Conservation (phyloP, 495 filamentous ascomycete species). For the Pseudevernia furfuracea region DNA sequence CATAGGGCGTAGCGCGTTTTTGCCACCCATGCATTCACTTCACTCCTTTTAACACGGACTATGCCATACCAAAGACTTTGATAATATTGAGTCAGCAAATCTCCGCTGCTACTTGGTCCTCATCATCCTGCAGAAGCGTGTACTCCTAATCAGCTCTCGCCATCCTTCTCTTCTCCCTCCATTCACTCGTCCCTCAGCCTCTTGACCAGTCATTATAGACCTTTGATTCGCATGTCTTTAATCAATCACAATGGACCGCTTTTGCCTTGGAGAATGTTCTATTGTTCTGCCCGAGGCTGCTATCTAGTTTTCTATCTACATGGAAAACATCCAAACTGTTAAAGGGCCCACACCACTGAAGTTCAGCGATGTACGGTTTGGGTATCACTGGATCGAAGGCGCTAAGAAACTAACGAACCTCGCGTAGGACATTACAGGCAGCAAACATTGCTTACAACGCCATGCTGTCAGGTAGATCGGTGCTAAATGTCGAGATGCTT, state of each 20-base stretch:
- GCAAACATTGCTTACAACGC: background rate
- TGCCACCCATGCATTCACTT: no score
- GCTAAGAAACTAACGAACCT: background rate
- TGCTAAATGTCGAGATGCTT: background rate
- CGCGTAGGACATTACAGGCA: background rate
- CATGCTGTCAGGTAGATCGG: background rate
- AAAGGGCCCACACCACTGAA: background rate
- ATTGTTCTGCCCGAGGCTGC: conserved; percentile 4
- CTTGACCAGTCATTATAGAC: no score
- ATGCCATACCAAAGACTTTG: no score
- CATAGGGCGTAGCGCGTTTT: background rate
- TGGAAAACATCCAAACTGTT: background rate
- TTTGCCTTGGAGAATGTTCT: conserved; percentile 1
- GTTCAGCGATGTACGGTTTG: background rate
- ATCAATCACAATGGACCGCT: background rate
- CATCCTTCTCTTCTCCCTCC: no score
- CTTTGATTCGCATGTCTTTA: background rate
- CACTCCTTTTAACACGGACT: no score
- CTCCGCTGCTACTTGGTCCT: no score
- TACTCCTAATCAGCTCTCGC: no score
- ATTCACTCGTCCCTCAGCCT: no score
- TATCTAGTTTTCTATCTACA: conserved; percentile 4
- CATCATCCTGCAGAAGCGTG: no score
- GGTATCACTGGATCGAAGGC: background rate
- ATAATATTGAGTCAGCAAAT: no score